These are phyloP conservation scores for Carex pumila DNA, from an alignment of 176 grass and related monocot species.

Conservation along the genomic window DNA sequence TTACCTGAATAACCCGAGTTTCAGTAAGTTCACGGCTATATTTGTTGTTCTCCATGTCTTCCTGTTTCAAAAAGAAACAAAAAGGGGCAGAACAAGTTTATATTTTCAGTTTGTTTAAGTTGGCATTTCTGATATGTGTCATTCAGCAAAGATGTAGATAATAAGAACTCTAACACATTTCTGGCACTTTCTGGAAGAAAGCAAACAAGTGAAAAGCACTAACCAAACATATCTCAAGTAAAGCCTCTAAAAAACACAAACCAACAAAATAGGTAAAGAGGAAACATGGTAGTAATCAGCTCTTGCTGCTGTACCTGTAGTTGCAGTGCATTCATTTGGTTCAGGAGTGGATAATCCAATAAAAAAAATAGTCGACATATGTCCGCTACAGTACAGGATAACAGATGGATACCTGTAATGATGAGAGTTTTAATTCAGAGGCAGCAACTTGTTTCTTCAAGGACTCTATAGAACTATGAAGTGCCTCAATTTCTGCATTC, in stretches of 20 bases:
- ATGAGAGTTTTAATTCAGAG: constrained; percentile 64
- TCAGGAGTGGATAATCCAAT: background rate
- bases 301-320: background rate
- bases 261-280: background rate
- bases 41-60: constrained; percentile 81
- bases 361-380: background rate
- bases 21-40: constrained; percentile 88
- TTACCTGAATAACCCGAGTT: constrained; percentile 93
- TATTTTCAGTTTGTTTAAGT: background rate
- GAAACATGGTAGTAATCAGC: background rate
- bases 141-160: background rate
- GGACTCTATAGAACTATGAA: constrained; percentile 63
- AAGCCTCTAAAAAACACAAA: constrained; percentile 3
- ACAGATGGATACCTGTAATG: constrained; percentile 54
- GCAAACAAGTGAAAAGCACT: constrained; percentile 1
- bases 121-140: background rate
- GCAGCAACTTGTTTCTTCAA: constrained; percentile 70
- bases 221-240: background rate
- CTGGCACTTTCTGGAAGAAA: background rate
- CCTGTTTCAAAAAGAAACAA: constrained; percentile 56
- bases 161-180: background rate
- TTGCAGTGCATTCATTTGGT: background rate
- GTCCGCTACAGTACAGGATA: background rate
- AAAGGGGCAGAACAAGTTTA: background rate
- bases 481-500: constrained; percentile 85